These are phyloP conservation scores for Suhomyces bribrorum DNA, from an alignment of 1,139 yeast species.

Conservation along the genomic window DNA sequence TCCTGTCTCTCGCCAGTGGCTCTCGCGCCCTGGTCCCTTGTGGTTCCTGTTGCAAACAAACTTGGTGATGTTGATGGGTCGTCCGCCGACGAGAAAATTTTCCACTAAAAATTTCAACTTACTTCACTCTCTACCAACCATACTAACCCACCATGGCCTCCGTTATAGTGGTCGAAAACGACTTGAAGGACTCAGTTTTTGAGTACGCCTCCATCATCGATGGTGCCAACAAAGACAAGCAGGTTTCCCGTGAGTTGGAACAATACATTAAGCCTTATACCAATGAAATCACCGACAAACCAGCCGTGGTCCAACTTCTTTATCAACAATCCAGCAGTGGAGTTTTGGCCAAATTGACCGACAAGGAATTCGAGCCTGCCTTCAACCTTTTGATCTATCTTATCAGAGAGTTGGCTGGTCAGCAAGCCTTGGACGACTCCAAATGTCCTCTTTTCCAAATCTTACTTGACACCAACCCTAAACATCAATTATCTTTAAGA, in stretches of 20 bases:
- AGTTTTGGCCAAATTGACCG: conserved; percentile 38
- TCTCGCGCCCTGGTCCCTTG: too few relatives aligned
- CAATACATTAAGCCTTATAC: conserved; percentile 24
- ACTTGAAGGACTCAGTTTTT: conserved; percentile 42
- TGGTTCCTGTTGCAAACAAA: too few relatives aligned
- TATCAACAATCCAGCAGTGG: conserved; percentile 21
- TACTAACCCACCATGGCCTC: conserved; percentile 35
- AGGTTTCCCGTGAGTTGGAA: conserved; percentile 31
- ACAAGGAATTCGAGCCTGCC: conserved; percentile 49
- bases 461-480: conserved; percentile 38
- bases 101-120: conserved; percentile 11
- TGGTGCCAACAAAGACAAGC: conserved; percentile 29
- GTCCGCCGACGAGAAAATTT: conserved; percentile 14
- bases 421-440: conserved; percentile 27
- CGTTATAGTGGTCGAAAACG: conserved; percentile 50
- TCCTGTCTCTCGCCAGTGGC: too few relatives aligned
- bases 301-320: conserved; percentile 30
- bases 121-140: conserved; percentile 1
- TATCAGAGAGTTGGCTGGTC: conserved; percentile 31
- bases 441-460: conserved; percentile 32
- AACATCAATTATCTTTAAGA: conserved; percentile 44
- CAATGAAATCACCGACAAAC: conserved; percentile 31
- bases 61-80: too few relatives aligned
- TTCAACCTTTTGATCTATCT: conserved; percentile 45
- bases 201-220: conserved; percentile 47